Percentiles rank a stretch among this genome's conserved stretches.
phyloP scores from a whole-genome alignment of 768 basidiomycete genomes.

The Rhodotorula sphaerocarpa region DNA sequence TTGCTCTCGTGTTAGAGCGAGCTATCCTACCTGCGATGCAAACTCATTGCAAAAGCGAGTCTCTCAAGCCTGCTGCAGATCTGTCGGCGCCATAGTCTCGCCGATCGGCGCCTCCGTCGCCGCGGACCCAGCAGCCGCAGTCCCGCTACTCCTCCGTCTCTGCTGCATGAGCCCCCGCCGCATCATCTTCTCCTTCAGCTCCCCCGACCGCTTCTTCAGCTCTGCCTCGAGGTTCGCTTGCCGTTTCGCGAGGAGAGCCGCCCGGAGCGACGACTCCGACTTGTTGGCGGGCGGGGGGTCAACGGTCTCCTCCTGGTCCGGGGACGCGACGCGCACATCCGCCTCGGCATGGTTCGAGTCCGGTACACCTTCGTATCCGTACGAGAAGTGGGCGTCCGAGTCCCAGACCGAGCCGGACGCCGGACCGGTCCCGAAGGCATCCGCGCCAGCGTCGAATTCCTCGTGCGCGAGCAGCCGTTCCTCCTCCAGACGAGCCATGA shows the following conservation, averaged over 20 bases:
- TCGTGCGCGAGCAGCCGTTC: slow-evolving; percentile 18
- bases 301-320: too few species aligned
- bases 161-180: background rate
- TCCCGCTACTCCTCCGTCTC: background rate
- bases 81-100: too few species aligned
- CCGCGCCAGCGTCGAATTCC: background rate
- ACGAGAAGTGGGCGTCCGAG: too few species aligned
- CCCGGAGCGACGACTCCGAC: slow-evolving; percentile 10
- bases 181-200: slow-evolving; percentile 5
- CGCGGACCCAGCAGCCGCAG: too few species aligned
- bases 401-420: too few species aligned
- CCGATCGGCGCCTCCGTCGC: too few species aligned
- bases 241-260: slow-evolving; percentile 20
- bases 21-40: too few species aligned
- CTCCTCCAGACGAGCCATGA: slow-evolving; percentile 30
- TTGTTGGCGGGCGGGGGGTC: background rate
- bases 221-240: slow-evolving; percentile 19
- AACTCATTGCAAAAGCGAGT: too few species aligned
- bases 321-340: too few species aligned
- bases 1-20: too few species aligned
- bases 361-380: too few species aligned
- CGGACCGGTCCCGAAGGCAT: background rate
- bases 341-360: background rate
- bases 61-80: too few species aligned
- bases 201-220: slow-evolving; percentile 6